Conservation (phyloP, 805 yeast genomes). For the Metschnikowia aberdeeniae region DNA sequence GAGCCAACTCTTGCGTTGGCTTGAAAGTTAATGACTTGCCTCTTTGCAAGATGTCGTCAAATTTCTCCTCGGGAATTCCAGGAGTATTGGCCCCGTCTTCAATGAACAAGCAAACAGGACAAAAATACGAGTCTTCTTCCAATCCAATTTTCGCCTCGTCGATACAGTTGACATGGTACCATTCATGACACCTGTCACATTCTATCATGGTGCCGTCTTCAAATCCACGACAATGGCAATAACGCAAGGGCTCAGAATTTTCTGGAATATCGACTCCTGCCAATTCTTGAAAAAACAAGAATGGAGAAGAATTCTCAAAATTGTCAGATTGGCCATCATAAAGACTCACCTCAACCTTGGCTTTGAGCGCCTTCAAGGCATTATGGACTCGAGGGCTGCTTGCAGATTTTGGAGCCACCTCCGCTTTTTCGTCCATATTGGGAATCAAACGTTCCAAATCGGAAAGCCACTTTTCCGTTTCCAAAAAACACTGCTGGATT, state of each 20-base stretch:
- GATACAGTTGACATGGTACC: constrained; percentile 66
- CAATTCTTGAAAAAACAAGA: constrained; percentile 9
- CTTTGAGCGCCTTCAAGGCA: constrained; percentile 17
- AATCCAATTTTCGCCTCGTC: constrained; percentile 12
- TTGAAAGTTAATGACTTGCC: constrained; percentile 5
- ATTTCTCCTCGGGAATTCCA: background rate
- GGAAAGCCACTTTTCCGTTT: constrained; percentile 24
- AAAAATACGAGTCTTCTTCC: constrained; percentile 15
- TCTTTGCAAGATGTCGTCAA: constrained; percentile 3
- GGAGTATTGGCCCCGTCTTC: background rate
- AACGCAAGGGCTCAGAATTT: constrained; percentile 21
- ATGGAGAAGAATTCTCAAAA: constrained; percentile 26
- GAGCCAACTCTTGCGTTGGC: constrained; percentile 8
- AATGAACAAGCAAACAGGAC: constrained; percentile 13
- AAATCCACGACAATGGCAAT: constrained; percentile 59
- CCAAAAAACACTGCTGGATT: constrained; percentile 14
- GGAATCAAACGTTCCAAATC: constrained; percentile 15
- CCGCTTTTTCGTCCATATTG: constrained; percentile 4
- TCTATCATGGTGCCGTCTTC: constrained; percentile 65
- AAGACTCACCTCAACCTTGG: constrained; percentile 25
- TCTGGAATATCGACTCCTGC: constrained; percentile 3
- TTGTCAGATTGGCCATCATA: constrained; percentile 23
- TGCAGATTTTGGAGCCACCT: constrained; percentile 12
- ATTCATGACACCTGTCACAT: constrained; percentile 66
- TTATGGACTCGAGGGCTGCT: constrained; percentile 20